Base-by-base conservation (phyloP, 768 basidiomycete genomes). In the Austroboletus eburneus region DNA sequence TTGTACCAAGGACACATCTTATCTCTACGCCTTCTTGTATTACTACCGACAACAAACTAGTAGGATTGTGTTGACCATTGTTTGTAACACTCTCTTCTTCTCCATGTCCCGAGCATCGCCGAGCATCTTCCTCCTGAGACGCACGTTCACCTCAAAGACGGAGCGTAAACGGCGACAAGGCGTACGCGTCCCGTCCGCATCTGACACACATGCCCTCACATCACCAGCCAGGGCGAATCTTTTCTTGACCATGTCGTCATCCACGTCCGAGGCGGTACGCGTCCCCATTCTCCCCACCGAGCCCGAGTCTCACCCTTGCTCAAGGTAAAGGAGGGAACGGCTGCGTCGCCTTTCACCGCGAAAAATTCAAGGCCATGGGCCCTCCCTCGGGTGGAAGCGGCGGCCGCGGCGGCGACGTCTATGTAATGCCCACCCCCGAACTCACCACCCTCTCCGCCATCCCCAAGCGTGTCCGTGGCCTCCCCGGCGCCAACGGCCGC, bases 321-420 rank as follows among this genome's bases (percentile, higher is more conserved):
- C 42, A 56, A 88, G 93, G 92, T 14, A 81, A 77, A 57, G 94
- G 94, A 17, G 95, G 95, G 0, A 74, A 91, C 46, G 95, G 95
- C 20, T 90, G 92, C 52, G 90, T 87, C 20, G 93, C 95, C 5
- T 96, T 97, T 57, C 87, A 93, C 58, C 82, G 91, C 47, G 91
- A 95, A 69, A 90, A 91, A 61, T 91, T 78, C 66, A 80, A 80
- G 46, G 79, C 85, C 1, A 78, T 81, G 50, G 91, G 91, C 0
- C 91, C 93, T 1, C 92, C 95, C 0, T 94, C 92, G 9, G 95
- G 95, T 1, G 95, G 94, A 1, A 87, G 88, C 49, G 95, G 95
- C 14, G 95, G 93, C 3, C 76, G 77, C 38, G 95, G 94, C 22
- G 92, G 90, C 4, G 83, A 87, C 57, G 81, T 98, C 25, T 91